phyloP scores from a whole-genome alignment of 306 rosid genomes.

The Canavalia ensiformis region DNA sequence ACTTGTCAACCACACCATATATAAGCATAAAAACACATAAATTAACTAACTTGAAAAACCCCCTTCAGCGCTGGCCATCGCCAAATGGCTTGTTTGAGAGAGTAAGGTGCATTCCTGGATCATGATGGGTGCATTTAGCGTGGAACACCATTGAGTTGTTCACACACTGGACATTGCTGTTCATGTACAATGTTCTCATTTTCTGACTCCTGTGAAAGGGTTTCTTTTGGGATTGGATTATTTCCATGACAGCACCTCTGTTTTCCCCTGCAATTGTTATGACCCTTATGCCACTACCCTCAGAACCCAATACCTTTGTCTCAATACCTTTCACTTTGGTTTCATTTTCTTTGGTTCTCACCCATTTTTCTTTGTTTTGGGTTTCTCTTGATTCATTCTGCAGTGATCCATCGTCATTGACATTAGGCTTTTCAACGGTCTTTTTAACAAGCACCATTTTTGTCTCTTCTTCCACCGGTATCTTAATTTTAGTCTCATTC shows the following conservation, averaged over 20 bases:
- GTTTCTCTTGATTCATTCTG: slow-evolving; percentile 21
- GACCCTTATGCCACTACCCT: slow-evolving; percentile 52
- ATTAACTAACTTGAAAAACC: background rate
- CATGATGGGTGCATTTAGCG: slow-evolving; percentile 56
- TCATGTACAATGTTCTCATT: slow-evolving; percentile 56
- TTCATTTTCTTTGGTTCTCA: slow-evolving; percentile 20
- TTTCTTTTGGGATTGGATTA: slow-evolving; percentile 55
- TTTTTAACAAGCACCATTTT: slow-evolving; percentile 53
- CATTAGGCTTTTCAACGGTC: slow-evolving; percentile 57
- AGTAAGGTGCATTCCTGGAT: slow-evolving; percentile 72
- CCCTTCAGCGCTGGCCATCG: slow-evolving; percentile 17
- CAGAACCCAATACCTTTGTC: slow-evolving; percentile 39
- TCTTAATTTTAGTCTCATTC: slow-evolving; percentile 37
- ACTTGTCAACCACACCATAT: too few species aligned
- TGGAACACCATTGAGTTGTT: slow-evolving; percentile 73
- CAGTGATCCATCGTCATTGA: background rate
- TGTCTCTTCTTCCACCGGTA: slow-evolving; percentile 61
- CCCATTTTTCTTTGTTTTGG: slow-evolving; percentile 32
- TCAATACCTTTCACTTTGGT: slow-evolving; percentile 36
- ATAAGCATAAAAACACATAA: slow-evolving; percentile 25
- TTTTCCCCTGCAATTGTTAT: slow-evolving; percentile 88
- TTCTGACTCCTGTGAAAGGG: slow-evolving; percentile 46
- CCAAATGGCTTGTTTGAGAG: slow-evolving; percentile 58
- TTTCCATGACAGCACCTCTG: slow-evolving; percentile 80
- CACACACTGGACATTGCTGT: slow-evolving; percentile 81